Evolutionary conservation across 2,329 filamentous ascomycete genomes (phyloP).

Genomic region (Pestalotiopsis sp.): DNA sequence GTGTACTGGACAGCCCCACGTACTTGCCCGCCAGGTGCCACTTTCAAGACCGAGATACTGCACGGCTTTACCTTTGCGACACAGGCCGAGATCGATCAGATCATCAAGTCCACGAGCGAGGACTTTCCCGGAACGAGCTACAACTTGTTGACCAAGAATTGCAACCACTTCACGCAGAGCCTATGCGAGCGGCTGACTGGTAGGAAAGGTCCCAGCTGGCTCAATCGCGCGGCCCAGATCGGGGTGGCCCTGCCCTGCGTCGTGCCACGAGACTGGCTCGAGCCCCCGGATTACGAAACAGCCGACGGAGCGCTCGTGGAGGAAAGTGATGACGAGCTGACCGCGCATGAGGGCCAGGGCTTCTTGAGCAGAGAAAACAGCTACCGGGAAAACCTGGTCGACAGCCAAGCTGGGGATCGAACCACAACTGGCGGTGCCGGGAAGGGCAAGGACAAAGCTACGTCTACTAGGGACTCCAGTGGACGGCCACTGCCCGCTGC

Average conservation of each 20-base stretch:
- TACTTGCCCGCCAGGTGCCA: constrained; percentile 75
- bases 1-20: constrained; percentile 82
- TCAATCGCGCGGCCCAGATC: constrained; percentile 84
- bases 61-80: constrained; percentile 78
- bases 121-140: constrained; percentile 77
- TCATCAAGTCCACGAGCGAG: constrained; percentile 70
- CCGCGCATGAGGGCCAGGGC: constrained; percentile 53
- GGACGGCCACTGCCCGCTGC: constrained; percentile 55
- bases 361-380: constrained; percentile 53
- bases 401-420: constrained; percentile 27
- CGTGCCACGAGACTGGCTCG: constrained; percentile 81
- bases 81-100: constrained; percentile 69
- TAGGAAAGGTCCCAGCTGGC: constrained; percentile 70
- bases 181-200: constrained; percentile 76
- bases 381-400: constrained; percentile 24
- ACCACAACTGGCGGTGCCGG: constrained; percentile 40
- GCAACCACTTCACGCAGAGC: constrained; percentile 85
- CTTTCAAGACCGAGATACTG: constrained; percentile 74
- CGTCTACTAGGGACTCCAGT: constrained; percentile 47
- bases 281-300: constrained; percentile 75
- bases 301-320: constrained; percentile 72
- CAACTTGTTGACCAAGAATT: constrained; percentile 82
- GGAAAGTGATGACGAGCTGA: constrained; percentile 41
- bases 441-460: constrained; percentile 44
- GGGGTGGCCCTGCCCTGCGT: constrained; percentile 81